phyloP scores from a whole-genome alignment of 2,329 filamentous ascomycete species.

The Colletotrichum filicis region DNA sequence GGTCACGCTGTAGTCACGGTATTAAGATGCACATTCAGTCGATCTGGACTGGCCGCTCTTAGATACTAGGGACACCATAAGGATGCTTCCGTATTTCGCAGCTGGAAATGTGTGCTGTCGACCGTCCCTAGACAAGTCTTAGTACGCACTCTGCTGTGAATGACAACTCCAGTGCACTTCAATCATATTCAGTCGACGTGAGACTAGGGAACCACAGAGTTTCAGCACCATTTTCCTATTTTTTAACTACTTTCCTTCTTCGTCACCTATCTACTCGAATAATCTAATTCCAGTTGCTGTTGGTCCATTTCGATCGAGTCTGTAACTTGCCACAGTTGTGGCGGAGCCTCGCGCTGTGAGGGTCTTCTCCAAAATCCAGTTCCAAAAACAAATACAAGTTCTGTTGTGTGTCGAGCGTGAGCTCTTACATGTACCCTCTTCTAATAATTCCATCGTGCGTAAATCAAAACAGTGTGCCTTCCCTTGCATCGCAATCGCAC shows the following conservation, averaged over 20 bases:
- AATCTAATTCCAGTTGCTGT: constrained; percentile 1
- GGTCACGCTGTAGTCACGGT: background rate
- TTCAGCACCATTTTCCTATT: background rate
- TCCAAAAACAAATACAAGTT: constrained; percentile 14
- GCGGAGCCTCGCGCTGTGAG: constrained; percentile 4
- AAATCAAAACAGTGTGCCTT: constrained; percentile 8
- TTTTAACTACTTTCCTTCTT: background rate
- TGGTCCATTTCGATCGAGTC: constrained; percentile 17
- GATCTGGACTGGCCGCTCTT: background rate
- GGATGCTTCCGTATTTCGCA: background rate
- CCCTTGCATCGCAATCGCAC: background rate
- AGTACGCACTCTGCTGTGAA: no score
- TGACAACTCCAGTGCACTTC: no score
- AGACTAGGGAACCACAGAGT: background rate
- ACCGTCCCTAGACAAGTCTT: no score
- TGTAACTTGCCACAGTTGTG: background rate
- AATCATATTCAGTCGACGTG: background rate
- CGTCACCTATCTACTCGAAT: background rate
- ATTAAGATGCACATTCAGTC: background rate
- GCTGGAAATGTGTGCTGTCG: no score
- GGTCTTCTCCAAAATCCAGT: background rate
- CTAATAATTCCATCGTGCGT: background rate
- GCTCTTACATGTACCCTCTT: constrained; percentile 14
- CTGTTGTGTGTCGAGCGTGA: constrained; percentile 15
- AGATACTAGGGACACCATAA: background rate